Conservation (phyloP, 257 asterid genomes). For the Capsicum rhomboideum region DNA sequence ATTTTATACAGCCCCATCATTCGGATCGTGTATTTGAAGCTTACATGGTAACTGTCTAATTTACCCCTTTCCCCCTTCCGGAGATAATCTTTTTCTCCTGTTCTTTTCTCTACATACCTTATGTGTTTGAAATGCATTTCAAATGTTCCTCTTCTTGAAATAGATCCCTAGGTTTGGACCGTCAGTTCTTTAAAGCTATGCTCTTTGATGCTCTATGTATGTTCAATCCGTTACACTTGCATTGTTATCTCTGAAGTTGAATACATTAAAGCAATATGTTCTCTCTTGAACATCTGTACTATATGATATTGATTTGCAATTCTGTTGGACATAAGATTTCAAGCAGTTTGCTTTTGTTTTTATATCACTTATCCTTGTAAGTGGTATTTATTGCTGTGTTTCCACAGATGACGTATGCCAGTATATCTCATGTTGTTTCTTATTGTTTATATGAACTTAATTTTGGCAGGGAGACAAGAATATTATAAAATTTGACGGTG, state of each 20-base stretch:
- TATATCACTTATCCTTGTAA: background rate
- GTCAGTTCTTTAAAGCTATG: background rate
- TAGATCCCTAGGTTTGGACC: background rate
- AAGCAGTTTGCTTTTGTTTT: background rate
- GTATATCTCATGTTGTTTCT: background rate
- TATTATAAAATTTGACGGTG: conserved; percentile 90
- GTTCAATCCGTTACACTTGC: background rate
- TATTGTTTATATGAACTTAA: background rate
- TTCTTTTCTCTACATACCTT: background rate
- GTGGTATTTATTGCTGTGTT: background rate
- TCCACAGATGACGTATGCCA: background rate
- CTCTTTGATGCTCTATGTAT: background rate
- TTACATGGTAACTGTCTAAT: conserved; percentile 50
- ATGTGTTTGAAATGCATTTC: background rate
- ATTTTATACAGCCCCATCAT: conserved; percentile 92
- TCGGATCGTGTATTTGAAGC: conserved; percentile 77
- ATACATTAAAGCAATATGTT: background rate
- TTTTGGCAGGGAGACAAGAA: conserved; percentile 82
- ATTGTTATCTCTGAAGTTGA: background rate
- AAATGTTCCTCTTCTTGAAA: background rate
- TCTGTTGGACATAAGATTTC: background rate
- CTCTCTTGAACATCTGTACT: background rate
- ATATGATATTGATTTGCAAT: background rate
- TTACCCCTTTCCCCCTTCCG: background rate
- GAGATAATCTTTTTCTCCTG: background rate